These are phyloP conservation scores for Komagataella mondaviorum DNA, from an alignment of 805 yeast genomes.

Conservation along the genomic window DNA sequence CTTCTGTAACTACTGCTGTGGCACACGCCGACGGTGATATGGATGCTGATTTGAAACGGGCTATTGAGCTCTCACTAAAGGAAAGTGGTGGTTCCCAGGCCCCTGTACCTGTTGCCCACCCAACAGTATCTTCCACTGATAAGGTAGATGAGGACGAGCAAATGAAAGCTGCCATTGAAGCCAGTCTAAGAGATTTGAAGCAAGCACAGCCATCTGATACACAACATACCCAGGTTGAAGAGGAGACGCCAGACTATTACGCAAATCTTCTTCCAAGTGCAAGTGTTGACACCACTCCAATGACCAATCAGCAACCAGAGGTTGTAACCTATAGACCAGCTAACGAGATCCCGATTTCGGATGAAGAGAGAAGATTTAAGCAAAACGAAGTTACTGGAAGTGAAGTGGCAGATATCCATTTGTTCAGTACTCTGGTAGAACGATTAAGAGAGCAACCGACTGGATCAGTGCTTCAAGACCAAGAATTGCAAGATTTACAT, in stretches of 20 bases:
- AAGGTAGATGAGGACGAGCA: conserved; percentile 56
- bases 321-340: background rate
- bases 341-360: background rate
- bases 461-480: conserved; percentile 25
- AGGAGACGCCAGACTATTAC: conserved; percentile 4
- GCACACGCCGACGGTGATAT: conserved; percentile 29
- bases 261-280: conserved; percentile 7
- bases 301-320: background rate
- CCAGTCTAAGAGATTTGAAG: conserved; percentile 69
- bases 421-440: conserved; percentile 57
- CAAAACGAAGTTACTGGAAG: conserved; percentile 29
- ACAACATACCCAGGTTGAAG: conserved; percentile 1
- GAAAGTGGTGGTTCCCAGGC: conserved; percentile 24
- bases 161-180: conserved; percentile 88
- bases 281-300: background rate
- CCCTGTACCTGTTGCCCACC: conserved; percentile 4
- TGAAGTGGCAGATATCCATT: conserved; percentile 59
- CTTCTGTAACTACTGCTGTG: conserved; percentile 9
- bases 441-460: conserved; percentile 30
- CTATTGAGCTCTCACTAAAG: conserved; percentile 65
- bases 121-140: conserved; percentile 6
- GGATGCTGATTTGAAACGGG: conserved; percentile 65
- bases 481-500: conserved; percentile 42
- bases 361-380: background rate
- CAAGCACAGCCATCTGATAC: conserved; percentile 2